Base-by-base conservation (phyloP, 2,329 filamentous ascomycete genomes). In the Fusarium devonianum region DNA sequence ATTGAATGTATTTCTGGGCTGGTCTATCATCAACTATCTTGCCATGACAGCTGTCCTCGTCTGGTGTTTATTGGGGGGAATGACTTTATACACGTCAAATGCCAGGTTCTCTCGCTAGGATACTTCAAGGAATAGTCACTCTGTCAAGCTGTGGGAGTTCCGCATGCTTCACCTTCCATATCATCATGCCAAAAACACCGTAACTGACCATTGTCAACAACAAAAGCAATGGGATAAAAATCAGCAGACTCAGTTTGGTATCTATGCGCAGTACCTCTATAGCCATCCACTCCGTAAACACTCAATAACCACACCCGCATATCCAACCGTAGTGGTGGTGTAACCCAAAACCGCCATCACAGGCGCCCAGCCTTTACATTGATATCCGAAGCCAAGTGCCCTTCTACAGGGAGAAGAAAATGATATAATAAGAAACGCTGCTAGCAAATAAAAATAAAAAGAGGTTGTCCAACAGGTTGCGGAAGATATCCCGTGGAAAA, bases 181-280 rank as follows among this genome's bases (percentile, higher is more conserved):
- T n/a, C n/a, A n/a, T n/a, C n/a, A n/a, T n/a, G n/a, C n/a, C n/a
- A n/a, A n/a, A n/a, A n/a, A n/a, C n/a, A n/a, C n/a, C n/a, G n/a
- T n/a, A n/a, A n/a, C n/a, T n/a, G n/a, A n/a, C n/a, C n/a, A n/a
- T n/a, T n/a, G n/a, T 25, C 5, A 11, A 11, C 23, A 25, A 10
- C 23, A 25, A 25, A 22, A 9, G 21, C 21, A 22, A 6, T 22
- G 21, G 16, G 10, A 48, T 29, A 19, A 53, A 38, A 42, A 44
- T 47, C 34, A 48, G 18, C 29, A 43, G 42, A 62, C 50, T 64
- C 35, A 51, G 51, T 60, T 63, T 66, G 63, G 63, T 66, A 66
- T 66, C 63, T 66, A 66, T 66, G 47, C 57, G 59, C 61, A 56
- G 43, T 58, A 44, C 58, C 63, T 66, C 63, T 66, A 66, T 66